A percentile compares a stretch with the other conserved stretches of the same genome.
phyloP scores from a whole-genome alignment of 2,329 filamentous ascomycete genomes.

The Trichoderma aggressivum region DNA sequence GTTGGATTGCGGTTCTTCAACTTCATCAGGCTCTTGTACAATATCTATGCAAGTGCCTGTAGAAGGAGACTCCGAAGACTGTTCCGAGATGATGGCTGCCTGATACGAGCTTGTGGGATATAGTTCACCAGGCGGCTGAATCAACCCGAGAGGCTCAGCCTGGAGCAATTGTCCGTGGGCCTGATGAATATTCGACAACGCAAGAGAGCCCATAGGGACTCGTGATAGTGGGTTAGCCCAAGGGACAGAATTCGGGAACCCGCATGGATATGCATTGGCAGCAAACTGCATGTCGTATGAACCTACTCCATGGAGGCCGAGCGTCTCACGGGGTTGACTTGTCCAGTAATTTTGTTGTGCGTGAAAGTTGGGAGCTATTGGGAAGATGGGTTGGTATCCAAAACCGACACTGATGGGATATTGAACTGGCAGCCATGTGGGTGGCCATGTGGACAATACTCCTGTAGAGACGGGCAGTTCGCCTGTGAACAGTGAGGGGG shows the following conservation, averaged over 20 bases:
- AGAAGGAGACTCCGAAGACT: neutral
- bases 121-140: neutral
- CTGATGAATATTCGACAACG: neutral
- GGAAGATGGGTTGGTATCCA: neutral
- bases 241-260: neutral
- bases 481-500: neutral
- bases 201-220: neutral
- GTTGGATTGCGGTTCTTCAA: neutral
- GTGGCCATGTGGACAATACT: neutral
- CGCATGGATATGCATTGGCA: neutral
- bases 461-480: neutral
- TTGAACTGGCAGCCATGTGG: neutral
- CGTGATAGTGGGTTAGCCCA: neutral
- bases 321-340: neutral
- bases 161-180: neutral
- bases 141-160: neutral
- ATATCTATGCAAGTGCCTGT: neutral
- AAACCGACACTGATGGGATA: neutral
- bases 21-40: neutral
- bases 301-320: neutral
- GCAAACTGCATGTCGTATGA: neutral
- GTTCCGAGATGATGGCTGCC: neutral
- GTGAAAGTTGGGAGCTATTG: neutral
- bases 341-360: neutral
- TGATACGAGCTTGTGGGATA: neutral